Evolutionary conservation across 2,329 filamentous ascomycete species (phyloP).

Genomic region (Basipetospora chlamydospora): DNA sequence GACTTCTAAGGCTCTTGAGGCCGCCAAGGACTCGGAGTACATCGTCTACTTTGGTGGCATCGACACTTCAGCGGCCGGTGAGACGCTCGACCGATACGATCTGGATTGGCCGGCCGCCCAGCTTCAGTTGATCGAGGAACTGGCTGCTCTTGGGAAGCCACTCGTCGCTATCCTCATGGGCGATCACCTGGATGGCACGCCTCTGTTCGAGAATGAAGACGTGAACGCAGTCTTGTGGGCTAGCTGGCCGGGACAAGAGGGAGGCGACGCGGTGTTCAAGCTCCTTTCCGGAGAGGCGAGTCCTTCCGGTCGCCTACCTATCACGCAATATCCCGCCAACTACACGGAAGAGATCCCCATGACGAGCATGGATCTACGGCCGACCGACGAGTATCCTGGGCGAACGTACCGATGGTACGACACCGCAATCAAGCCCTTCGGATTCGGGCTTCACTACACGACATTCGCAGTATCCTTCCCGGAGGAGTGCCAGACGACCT

Average conservation of each 20-base stretch:
- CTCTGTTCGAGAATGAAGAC: conserved; percentile 28
- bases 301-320: conserved; percentile 37
- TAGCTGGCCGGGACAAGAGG: conserved; percentile 45
- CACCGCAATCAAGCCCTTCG: conserved; percentile 34
- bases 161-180: conserved; percentile 37
- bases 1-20: conserved; percentile 18
- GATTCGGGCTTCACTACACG: conserved; percentile 43
- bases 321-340: conserved; percentile 38
- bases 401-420: conserved; percentile 46
- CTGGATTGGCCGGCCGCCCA: conserved; percentile 38
- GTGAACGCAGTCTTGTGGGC: conserved; percentile 40
- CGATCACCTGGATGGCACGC: conserved; percentile 33
- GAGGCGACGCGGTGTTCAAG: conserved; percentile 38
- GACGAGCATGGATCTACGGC: conserved; percentile 41
- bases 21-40: conserved; percentile 29
- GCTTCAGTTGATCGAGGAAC: conserved; percentile 30
- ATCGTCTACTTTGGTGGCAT: conserved; percentile 42
- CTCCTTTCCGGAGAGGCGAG: conserved; percentile 33
- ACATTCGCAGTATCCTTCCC: conserved; percentile 23
- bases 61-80: conserved; percentile 34
- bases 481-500: conserved; percentile 3
- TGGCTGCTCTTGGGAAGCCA: conserved; percentile 26
- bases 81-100: conserved; percentile 33
- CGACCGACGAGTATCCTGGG: conserved; percentile 30
- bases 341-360: conserved; percentile 35